These are phyloP conservation scores for Citrus glauca DNA, from an alignment of 345 rosid genomes.

Conservation along the genomic window DNA sequence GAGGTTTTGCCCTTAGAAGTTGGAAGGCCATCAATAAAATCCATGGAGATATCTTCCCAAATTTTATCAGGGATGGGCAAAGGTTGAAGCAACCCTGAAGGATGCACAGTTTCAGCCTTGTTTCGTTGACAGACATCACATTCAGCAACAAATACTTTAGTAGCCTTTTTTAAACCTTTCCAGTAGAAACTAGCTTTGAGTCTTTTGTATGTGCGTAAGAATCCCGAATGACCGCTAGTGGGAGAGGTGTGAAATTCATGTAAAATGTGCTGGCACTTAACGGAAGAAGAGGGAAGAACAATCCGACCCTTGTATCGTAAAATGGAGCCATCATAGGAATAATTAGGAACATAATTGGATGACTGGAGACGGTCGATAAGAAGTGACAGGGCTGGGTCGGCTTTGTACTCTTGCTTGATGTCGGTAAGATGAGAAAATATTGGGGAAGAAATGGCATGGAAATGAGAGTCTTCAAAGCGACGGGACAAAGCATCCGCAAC, in stretches of 20 bases:
- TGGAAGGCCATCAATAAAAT: not conserved
- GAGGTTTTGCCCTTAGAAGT: not conserved
- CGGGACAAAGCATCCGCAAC: not conserved
- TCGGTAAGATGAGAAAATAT: not conserved
- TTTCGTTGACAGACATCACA: not conserved
- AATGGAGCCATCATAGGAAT: not conserved
- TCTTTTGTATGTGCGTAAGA: not conserved
- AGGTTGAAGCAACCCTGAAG: not conserved
- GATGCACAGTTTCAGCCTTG: not conserved
- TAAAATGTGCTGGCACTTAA: not conserved
- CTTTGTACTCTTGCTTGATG: no score
- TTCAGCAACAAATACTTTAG: no score
- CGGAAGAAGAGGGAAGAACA: not conserved
- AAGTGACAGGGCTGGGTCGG: no score
- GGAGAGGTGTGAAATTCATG: no score
- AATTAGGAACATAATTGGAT: no score
- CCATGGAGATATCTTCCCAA: not conserved
- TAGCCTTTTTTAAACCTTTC: not conserved
- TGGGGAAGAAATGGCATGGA: not conserved
- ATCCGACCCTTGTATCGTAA: no score
- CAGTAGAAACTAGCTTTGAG: not conserved
- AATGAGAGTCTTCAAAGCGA: not conserved
- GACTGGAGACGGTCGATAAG: no score
- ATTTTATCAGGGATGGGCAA: no score
- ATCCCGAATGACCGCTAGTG: not conserved